Percentiles rank a stretch among this genome's conserved stretches.
Conservation (phyloP, 805 yeast genomes). For the Ogataea allantospora region DNA sequence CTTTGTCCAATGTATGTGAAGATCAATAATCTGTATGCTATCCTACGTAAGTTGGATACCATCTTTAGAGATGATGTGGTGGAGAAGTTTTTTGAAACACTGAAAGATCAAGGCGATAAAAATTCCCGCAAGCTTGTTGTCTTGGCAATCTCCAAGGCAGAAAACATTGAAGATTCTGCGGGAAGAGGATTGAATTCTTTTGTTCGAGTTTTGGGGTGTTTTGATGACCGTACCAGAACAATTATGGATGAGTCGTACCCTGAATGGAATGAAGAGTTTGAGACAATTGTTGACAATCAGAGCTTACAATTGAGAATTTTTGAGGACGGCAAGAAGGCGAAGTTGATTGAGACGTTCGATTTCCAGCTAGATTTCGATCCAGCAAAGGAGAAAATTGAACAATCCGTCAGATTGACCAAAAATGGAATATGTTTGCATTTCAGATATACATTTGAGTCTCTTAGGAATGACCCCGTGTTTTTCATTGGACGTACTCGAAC, state of each 20-base stretch:
- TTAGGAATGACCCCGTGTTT: conserved; percentile 22
- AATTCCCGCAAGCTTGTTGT: conserved; percentile 11
- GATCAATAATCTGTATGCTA: conserved; percentile 20
- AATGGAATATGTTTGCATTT: conserved; percentile 11
- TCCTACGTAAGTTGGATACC: conserved; percentile 14
- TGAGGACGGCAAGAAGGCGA: conserved; percentile 12
- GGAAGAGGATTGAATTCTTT: conserved; percentile 13
- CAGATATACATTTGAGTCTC: conserved; percentile 17
- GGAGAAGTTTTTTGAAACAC: conserved; percentile 11
- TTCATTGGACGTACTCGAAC: conserved; percentile 20
- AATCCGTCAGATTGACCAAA: conserved; percentile 9
- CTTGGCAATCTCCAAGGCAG: conserved; percentile 16
- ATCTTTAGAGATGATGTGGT: conserved; percentile 20
- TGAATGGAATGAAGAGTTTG: conserved; percentile 24
- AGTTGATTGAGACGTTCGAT: conserved; percentile 12
- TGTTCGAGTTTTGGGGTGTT: conserved; percentile 18
- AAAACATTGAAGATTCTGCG: conserved; percentile 16
- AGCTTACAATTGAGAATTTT: conserved; percentile 15
- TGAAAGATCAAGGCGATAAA: conserved; percentile 2
- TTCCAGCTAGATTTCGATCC: conserved; percentile 14
- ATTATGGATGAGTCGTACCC: conserved; percentile 14
- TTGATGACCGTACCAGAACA: conserved; percentile 22
- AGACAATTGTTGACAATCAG: conserved; percentile 13
- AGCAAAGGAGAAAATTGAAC: conserved; percentile 17
- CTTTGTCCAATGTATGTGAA: conserved; percentile 15